Evolutionary conservation across 352 stramenopile species (phyloP).

Genomic region (Aphanomyces astaci): DNA sequence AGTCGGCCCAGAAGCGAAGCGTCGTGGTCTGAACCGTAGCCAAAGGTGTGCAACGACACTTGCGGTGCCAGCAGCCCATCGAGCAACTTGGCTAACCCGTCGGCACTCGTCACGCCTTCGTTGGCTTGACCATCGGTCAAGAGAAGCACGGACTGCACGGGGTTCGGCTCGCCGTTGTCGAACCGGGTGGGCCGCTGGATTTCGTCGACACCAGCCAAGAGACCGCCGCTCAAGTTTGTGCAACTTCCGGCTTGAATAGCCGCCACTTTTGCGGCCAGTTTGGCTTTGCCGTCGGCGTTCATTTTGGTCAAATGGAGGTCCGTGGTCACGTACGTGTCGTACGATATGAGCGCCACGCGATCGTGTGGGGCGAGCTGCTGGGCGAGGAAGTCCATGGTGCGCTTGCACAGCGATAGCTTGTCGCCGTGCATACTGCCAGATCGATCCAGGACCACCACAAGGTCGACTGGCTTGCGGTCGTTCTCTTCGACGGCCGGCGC

Average conservation of each 20-base stretch:
- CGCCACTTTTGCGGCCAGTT: slow-evolving; percentile 29
- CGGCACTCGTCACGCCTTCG: slow-evolving; percentile 26
- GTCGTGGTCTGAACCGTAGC: slow-evolving; percentile 47
- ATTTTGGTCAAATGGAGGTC: slow-evolving; percentile 34
- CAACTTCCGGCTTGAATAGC: slow-evolving; percentile 28
- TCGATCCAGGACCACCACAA: slow-evolving; percentile 46
- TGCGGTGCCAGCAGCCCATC: not conserved
- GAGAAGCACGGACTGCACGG: slow-evolving; percentile 41
- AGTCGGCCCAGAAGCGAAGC: slow-evolving; percentile 32
- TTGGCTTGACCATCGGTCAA: slow-evolving; percentile 57
- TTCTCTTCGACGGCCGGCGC: slow-evolving; percentile 3
- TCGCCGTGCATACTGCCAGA: slow-evolving; percentile 37
- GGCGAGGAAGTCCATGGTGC: slow-evolving; percentile 38
- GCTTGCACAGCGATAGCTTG: slow-evolving; percentile 53
- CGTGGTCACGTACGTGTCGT: slow-evolving; percentile 36
- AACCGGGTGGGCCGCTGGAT: not conserved
- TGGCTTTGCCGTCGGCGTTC: slow-evolving; percentile 29
- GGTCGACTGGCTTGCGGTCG: slow-evolving; percentile 36
- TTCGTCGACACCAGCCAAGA: slow-evolving; percentile 30
- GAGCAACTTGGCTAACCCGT: slow-evolving; percentile 11
- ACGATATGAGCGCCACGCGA: slow-evolving; percentile 44
- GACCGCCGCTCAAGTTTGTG: slow-evolving; percentile 49
- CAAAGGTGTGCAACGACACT: slow-evolving; percentile 41
- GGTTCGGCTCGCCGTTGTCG: slow-evolving; percentile 26
- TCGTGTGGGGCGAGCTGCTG: slow-evolving; percentile 37